These are phyloP conservation scores for Jamesozyma jinghongensis DNA, from an alignment of 805 yeast species.

Conservation along the genomic window DNA sequence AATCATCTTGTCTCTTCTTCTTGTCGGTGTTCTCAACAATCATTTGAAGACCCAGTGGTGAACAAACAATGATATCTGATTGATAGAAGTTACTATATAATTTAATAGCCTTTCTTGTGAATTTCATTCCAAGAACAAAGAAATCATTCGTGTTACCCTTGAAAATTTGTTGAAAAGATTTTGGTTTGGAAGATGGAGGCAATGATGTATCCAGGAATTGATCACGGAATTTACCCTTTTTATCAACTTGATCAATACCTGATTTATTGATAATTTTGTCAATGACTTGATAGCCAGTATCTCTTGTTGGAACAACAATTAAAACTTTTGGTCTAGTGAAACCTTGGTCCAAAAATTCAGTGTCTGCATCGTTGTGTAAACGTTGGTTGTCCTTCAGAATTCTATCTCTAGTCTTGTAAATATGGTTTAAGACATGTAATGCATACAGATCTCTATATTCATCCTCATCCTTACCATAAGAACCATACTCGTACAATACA, in stretches of 20 bases:
- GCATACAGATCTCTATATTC: slow-evolving; percentile 54
- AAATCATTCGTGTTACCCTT: slow-evolving; percentile 88
- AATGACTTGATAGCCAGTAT: slow-evolving; percentile 63
- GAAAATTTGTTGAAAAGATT: slow-evolving; percentile 70
- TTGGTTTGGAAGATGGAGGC: slow-evolving; percentile 54
- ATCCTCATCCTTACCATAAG: slow-evolving; percentile 37
- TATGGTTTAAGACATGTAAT: slow-evolving; percentile 72
- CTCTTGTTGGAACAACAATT: slow-evolving; percentile 75
- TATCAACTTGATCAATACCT: slow-evolving; percentile 69
- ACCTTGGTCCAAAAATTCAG: slow-evolving; percentile 84
- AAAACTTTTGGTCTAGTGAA: slow-evolving; percentile 88
- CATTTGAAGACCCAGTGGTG: slow-evolving; percentile 82
- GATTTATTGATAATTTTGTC: slow-evolving; percentile 51
- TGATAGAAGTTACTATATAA: slow-evolving; percentile 75
- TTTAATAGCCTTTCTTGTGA: slow-evolving; percentile 80
- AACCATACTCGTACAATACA: slow-evolving; percentile 48
- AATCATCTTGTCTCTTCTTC: slow-evolving; percentile 61
- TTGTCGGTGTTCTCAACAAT: slow-evolving; percentile 57
- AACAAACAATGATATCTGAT: slow-evolving; percentile 80
- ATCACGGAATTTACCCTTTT: slow-evolving; percentile 59
- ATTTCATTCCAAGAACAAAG: slow-evolving; percentile 83
- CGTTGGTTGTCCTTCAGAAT: slow-evolving; percentile 67
- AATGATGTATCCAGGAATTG: slow-evolving; percentile 54
- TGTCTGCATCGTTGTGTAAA: slow-evolving; percentile 36
- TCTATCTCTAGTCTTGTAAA: slow-evolving; percentile 79